Evolutionary conservation across 78 protist species (phyloP), one percentile per base, ranked within the genome.

Genomic region (Dictyostelium purpureum): DNA sequence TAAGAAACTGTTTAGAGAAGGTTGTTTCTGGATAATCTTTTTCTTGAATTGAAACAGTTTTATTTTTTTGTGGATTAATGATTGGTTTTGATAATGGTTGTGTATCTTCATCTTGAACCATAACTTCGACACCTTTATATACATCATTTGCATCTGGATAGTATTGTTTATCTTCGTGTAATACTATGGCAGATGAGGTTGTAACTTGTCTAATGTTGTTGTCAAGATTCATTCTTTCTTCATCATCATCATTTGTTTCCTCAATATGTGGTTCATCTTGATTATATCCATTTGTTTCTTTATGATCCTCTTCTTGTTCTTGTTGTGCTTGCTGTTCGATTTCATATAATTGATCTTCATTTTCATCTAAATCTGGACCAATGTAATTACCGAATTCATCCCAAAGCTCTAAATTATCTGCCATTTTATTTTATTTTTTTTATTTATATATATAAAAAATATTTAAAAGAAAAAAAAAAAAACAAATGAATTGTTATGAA

Each of bases 101-200:
- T 12, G 99, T 95, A 88, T 99, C 99, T 90, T 99, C 99, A 21
- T 98, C 99, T 75, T 98, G 98, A 6, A 99, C 99, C 61, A 98
- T 61, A 24, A 96, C 93, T 80, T 99, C 99, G 21, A 89, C 99
- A 12, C 90, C 99, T 28, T 59, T 66, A 59, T 69, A 99, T 26
- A 97, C 96, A 56, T 98, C 99, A 9, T 47, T 16, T 24, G 99
- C 99, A 18, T 87, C 75, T 18, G 99, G 99, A 67, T 96, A 99
- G 77, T 99, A 98, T 73, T 98, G 73, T 79, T 99, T 99, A 95
- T 99, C 99, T 80, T 99, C 99, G 33, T 97, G 99, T 28, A 98
- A 91, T 1, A 97, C 97, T 14, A 97, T 82, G 19, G 98, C 91
- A 26, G 63, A 51, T 4, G 65, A 35, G 18, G 70, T 31, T 77